Evolutionary conservation across 345 rosid genomes (phyloP).

Genomic region (Eucalyptus rudis): DNA sequence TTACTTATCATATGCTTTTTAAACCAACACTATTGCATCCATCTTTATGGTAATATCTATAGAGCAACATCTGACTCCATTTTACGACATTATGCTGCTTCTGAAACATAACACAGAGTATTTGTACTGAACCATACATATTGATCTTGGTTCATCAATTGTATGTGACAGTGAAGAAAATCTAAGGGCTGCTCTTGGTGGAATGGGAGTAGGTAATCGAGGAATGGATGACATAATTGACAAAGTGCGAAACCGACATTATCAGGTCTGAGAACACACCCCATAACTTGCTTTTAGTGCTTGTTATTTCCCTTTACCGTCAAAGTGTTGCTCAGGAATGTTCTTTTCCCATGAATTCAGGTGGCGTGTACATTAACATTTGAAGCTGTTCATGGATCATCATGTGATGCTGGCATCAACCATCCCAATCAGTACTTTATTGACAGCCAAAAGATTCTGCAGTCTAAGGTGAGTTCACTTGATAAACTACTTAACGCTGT

Average conservation of each 20-base stretch:
- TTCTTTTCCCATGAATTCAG: slow-evolving; percentile 14
- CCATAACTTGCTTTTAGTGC: neutral
- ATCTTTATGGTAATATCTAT: neutral
- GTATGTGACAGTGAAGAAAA: slow-evolving; percentile 59
- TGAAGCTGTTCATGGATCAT: slow-evolving; percentile 61
- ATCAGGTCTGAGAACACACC: slow-evolving; percentile 41
- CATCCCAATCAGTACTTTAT: slow-evolving; percentile 87
- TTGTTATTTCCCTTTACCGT: neutral
- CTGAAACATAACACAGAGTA: neutral
- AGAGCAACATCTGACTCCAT: neutral
- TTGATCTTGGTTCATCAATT: neutral
- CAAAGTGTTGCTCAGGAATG: neutral
- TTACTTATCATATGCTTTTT: neutral
- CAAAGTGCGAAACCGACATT: slow-evolving; percentile 71
- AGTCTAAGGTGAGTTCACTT: slow-evolving; percentile 31
- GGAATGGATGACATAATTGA: slow-evolving; percentile 63
- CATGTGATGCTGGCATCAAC: slow-evolving; percentile 76
- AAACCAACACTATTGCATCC: neutral
- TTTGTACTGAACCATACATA: neutral
- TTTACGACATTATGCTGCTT: neutral
- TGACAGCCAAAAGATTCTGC: slow-evolving; percentile 67
- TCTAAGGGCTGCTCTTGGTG: slow-evolving; percentile 66
- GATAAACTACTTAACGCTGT: neutral
- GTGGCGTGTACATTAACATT: slow-evolving; percentile 87
- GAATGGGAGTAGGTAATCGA: slow-evolving; percentile 66